These are phyloP conservation scores for Pseudotsuga menziesii DNA, from an alignment of 75 land plant species.

Conservation along the genomic window DNA sequence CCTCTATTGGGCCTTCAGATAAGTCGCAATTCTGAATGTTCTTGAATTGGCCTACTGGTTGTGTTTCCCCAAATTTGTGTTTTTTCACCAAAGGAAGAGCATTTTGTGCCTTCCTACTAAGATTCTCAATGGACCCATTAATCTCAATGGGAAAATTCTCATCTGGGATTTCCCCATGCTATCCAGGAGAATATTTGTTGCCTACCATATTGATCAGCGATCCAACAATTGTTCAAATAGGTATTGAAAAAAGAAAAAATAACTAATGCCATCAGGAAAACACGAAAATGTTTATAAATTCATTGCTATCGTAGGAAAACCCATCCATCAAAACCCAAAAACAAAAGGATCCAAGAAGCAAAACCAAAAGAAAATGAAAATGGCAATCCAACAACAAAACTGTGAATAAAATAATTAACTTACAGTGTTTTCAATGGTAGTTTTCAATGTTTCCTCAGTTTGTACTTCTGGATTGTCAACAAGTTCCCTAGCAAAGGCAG, in stretches of 20 bases:
- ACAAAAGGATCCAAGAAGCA: background rate
- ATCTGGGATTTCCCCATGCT: background rate
- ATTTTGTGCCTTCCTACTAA: no score
- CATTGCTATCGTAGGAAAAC: background rate
- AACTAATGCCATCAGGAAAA: background rate
- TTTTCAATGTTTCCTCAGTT: background rate
- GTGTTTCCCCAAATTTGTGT: constrained; percentile 79
- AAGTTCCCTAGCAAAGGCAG: no score
- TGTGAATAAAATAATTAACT: background rate
- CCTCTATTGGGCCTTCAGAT: no score
- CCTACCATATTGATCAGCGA: constrained; percentile 2
- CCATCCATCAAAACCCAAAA: background rate
- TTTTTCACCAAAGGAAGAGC: no score
- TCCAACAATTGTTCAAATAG: background rate
- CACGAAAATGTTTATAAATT: background rate
- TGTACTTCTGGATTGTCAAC: no score
- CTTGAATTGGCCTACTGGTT: constrained; percentile 76
- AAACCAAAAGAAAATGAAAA: background rate
- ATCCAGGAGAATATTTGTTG: constrained; percentile 2
- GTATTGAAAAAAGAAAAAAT: background rate
- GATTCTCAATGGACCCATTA: constrained; percentile 4
- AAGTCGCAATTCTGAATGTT: constrained; percentile 9
- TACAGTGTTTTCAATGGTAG: background rate
- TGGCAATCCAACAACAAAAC: background rate
- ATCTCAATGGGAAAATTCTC: background rate